Base-by-base conservation (phyloP, 1,284 basidiomycete genomes). In the Ceratobasidium sp. region DNA sequence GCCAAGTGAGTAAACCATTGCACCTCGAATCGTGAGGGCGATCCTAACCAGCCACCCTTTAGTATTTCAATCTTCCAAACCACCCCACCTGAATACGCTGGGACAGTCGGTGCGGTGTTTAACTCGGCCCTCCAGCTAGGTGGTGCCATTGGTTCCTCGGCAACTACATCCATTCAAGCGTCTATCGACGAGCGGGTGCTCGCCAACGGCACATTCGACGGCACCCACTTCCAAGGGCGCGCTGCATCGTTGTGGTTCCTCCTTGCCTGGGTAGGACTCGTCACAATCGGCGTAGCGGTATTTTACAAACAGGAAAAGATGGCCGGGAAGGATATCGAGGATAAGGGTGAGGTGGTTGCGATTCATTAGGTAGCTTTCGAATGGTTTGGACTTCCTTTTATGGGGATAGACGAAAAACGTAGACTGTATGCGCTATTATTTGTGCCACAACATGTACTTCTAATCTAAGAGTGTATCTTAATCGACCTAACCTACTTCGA, bases 91-190 rank as follows among this genome's bases (percentile, higher is more conserved):
- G 58, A 60, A 17, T 65, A 72, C 29, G 65, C 72, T 10, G 72
- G 72, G 6, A 71, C 70, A 0, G 67, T 71, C 58, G 72, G 70
- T 20, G 72, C 72, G 17, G 68, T 73, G 35, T 71, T 74, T 58
- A 74, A 74, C 68, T 40, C 54, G 20, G 69, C 72, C 5, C 67
- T 74, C 6, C 73, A 74, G 45, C 62, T 73, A 22, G 72, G 70
- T 27, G 53, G 55, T 32, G 72, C 72, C 20, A 69, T 74, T 22
- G 71, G 69, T 17, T 25, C 68, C 12, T 68, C 73, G 7, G 68
- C 69, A 25, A 69, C 71, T 15, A 69, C 72, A 17, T 71, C 67
- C 20, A 70, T 74, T 50, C 64, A 62, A 38, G 40, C 62, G 3
- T 70, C 69, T 27, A 60, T 72, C 40, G 69, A 70, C 22, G 68